Evolutionary conservation across 2,329 filamentous ascomycete genomes (phyloP), one percentile per base, ranked within the genome.

Genomic region (Nothopassalora personata): DNA sequence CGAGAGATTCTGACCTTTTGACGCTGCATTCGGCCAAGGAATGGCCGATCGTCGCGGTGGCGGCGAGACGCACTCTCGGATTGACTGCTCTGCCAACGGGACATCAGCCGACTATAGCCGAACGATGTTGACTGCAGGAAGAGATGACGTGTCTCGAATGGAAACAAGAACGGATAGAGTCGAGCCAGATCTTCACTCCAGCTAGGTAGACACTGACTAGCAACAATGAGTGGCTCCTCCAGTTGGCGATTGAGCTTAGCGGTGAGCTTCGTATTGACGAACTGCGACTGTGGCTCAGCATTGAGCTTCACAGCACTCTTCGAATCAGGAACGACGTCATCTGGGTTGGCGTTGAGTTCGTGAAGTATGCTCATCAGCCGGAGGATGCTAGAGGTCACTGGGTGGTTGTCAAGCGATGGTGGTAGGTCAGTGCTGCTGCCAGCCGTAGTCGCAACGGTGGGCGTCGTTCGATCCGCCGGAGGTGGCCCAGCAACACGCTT

Each of bases 71-170:
- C 92, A 64, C 91, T 91, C 23, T 87, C 84, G 9, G 46, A 49
- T 72, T 97, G 91, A 1, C 90, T 86, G 69, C 90, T 96, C 75
- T 97, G 94, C 95, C 95, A 99, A 72, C 93, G 86, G 60, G 88
- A 89, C 94, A 99, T 97, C 18, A 94, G 97, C 63, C 94, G 86
- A 46, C 93, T 93, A 77, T 99, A 99, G 23, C 94, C 94, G 71
- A 99, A 99, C 0, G 94, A 97, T 0, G 95, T 99, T 1, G 93
- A 99, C 75, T 97, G 94, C 34, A 99, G 78, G 81, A 99, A 99
- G 39, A 99, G 80, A 74, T 99, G 93, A 11, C 94, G 86, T 1
- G 94, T 97, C 79, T 99, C 94, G 69, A 99, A 99, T 2, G 94
- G 94, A 73, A 99, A 99, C 11, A 99, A 79, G 81, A 99, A 99